Base-by-base conservation (phyloP, 495 filamentous ascomycete genomes). In the Tuber indicum region DNA sequence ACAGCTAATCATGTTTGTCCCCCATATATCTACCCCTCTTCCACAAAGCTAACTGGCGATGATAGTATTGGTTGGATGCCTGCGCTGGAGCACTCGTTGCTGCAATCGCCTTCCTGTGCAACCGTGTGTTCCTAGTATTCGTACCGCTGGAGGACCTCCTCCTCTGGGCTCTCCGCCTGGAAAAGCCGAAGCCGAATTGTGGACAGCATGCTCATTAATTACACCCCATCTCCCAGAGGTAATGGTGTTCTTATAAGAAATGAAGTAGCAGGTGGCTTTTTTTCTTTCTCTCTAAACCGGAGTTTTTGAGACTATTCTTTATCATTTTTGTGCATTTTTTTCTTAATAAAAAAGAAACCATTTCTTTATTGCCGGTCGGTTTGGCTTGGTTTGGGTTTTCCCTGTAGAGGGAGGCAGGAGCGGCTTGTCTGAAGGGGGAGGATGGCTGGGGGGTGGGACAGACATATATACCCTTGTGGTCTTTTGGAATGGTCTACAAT, bases 1-100 rank as follows among this genome's bases (percentile, higher is more conserved):
- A 93, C 91, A 0, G 91, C 91, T 47, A 93, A 93, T 80, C 92
- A 93, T 81, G 91, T 91, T 52, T 44, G 81, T 77, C 70, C 43
- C 19, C 42, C 46, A 44, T 39, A 72, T 58, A 58, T 58, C 6
- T 21, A 58, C 4, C n/a, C 52, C 58, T 26, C 26, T 14, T 66
- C 32, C 16, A 32, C 26, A 32, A 32, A 17, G 58, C n/a, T 49
- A 41, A 36, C 49, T 71, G 1, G 19, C 42, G 23, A 69, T 70
- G 26, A 47, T 83, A 82, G 83, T 84, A 84, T 79, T 87, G 92
- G 73, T 86, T 93, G 26, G 92, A 93, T 83, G 91, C 91, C 1
- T 86, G 91, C 41, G 91, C 89, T 3, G 92, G 91, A 16, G 88
- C 89, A 7, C 46, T 87, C 10, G 88, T 91, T 3, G 90, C 90